Conservation (phyloP, 108 stramenopile species). For the Discostella pseudostelligera region DNA sequence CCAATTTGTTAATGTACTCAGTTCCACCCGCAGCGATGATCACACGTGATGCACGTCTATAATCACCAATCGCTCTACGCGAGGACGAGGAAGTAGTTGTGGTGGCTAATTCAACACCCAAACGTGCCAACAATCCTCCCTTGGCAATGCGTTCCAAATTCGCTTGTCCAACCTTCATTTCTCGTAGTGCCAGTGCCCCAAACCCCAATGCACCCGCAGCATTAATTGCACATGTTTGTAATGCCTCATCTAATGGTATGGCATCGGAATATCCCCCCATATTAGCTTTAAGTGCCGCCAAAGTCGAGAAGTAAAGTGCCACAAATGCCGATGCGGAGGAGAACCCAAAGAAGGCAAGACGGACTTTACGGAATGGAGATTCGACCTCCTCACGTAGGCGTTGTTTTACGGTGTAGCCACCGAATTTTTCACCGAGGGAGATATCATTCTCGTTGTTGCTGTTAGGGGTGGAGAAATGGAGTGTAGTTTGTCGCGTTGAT, state of each 20-base stretch:
- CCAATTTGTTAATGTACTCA: slow-evolving; percentile 67
- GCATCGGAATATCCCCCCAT: slow-evolving; percentile 61
- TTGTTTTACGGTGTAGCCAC: slow-evolving; percentile 87
- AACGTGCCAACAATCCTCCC: slow-evolving; percentile 64
- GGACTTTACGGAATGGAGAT: slow-evolving; percentile 82
- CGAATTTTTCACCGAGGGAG: slow-evolving; percentile 46
- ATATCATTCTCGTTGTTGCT: slow-evolving; percentile 8
- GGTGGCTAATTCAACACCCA: slow-evolving; percentile 65
- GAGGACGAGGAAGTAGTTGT: slow-evolving; percentile 2
- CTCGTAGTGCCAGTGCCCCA: slow-evolving; percentile 58
- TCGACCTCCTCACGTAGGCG: slow-evolving; percentile 84
- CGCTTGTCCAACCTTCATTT: slow-evolving; percentile 62
- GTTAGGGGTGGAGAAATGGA: slow-evolving; percentile 21
- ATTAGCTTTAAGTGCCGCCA: slow-evolving; percentile 59
- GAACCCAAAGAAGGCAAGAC: slow-evolving; percentile 70
- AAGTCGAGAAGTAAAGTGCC: slow-evolving; percentile 72
- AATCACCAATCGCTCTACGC: slow-evolving; percentile 51
- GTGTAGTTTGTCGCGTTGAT: too few relatives aligned
- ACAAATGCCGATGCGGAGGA: slow-evolving; percentile 59
- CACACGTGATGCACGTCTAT: slow-evolving; percentile 66
- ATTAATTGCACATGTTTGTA: slow-evolving; percentile 69
- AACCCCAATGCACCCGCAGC: slow-evolving; percentile 57
- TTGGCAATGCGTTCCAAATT: slow-evolving; percentile 74
- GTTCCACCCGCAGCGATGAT: slow-evolving; percentile 71
- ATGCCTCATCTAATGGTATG: slow-evolving; percentile 61